phyloP scores from a whole-genome alignment of 345 rosid genomes.

The Eutrema heterophyllum region DNA sequence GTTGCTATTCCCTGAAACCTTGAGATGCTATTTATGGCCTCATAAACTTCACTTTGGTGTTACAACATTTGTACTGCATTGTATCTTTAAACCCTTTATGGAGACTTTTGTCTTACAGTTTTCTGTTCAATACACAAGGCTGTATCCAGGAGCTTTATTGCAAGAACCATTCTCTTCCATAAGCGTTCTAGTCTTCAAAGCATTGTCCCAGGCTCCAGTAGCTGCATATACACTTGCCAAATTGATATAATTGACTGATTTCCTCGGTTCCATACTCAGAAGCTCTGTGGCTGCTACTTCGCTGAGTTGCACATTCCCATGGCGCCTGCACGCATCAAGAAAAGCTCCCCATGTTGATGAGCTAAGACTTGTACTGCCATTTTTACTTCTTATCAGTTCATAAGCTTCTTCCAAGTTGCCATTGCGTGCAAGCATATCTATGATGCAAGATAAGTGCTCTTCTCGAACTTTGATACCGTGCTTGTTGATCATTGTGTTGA shows the following conservation, averaged over 20 bases:
- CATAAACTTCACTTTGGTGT: neutral
- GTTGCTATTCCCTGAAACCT: conserved; percentile 11
- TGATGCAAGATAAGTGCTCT: conserved; percentile 66
- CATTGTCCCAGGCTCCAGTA: conserved; percentile 51
- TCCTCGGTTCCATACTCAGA: conserved; percentile 44
- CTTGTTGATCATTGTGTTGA: conserved; percentile 47
- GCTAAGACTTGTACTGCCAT: conserved; percentile 36
- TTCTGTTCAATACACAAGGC: conserved; percentile 39
- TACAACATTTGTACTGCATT: neutral
- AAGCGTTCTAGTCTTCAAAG: conserved; percentile 35
- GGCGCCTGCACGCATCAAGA: conserved; percentile 54
- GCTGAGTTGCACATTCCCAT: conserved; percentile 42
- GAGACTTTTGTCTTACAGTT: neutral
- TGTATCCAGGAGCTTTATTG: conserved; percentile 54
- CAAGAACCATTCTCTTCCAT: conserved; percentile 46
- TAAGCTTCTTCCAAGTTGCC: conserved; percentile 60
- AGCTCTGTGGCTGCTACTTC: conserved; percentile 48
- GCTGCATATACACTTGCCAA: conserved; percentile 57
- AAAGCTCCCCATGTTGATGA: conserved; percentile 65
- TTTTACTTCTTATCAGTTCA: conserved; percentile 34
- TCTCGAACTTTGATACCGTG: conserved; percentile 44
- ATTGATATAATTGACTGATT: conserved; percentile 51
- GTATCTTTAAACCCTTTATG: neutral
- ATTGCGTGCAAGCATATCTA: conserved; percentile 60
- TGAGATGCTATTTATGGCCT: neutral